A percentile compares a stretch with the other conserved stretches of the same genome.
phyloP scores from a whole-genome alignment of 2,329 filamentous ascomycete species.

The Botryosphaeria agaves region DNA sequence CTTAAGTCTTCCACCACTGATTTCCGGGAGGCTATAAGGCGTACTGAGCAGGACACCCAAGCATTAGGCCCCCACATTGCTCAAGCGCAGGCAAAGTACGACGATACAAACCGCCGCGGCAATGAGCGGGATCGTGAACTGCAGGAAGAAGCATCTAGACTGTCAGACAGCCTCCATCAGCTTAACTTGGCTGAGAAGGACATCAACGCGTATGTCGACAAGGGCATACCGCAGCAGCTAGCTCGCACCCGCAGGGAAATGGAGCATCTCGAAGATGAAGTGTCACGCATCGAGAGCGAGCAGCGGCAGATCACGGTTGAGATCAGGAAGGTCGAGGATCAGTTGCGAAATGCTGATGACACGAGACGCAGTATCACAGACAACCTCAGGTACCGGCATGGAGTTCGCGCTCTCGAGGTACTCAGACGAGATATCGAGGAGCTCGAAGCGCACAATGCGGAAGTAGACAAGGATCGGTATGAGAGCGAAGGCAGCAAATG shows the following conservation, averaged over 20 bases:
- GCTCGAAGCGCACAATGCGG: constrained; percentile 62
- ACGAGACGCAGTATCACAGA: constrained; percentile 77
- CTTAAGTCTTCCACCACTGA: constrained; percentile 50
- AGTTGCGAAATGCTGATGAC: constrained; percentile 61
- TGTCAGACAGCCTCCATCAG: constrained; percentile 60
- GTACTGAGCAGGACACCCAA: constrained; percentile 56
- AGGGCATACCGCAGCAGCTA: constrained; percentile 57
- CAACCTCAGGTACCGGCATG: constrained; percentile 73
- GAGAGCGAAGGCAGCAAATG: constrained; percentile 49
- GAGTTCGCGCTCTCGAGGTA: constrained; percentile 47
- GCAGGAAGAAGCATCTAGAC: constrained; percentile 49
- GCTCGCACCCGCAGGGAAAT: constrained; percentile 53
- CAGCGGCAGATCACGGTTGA: constrained; percentile 48
- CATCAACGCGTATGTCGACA: constrained; percentile 63
- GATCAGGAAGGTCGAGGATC: constrained; percentile 61
- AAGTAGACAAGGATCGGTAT: constrained; percentile 64
- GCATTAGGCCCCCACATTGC: constrained; percentile 57
- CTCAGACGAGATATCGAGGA: constrained; percentile 54
- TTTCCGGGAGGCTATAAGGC: constrained; percentile 52
- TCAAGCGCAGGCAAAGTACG: constrained; percentile 57
- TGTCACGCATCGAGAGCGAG: constrained; percentile 48
- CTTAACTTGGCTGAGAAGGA: constrained; percentile 59
- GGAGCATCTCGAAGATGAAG: constrained; percentile 45
- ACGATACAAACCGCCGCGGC: constrained; percentile 58
- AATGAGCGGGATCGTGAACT: constrained; percentile 56